Base-by-base conservation (phyloP, 1,139 yeast genomes). In the Magnusiomyces suaveolens region DNA sequence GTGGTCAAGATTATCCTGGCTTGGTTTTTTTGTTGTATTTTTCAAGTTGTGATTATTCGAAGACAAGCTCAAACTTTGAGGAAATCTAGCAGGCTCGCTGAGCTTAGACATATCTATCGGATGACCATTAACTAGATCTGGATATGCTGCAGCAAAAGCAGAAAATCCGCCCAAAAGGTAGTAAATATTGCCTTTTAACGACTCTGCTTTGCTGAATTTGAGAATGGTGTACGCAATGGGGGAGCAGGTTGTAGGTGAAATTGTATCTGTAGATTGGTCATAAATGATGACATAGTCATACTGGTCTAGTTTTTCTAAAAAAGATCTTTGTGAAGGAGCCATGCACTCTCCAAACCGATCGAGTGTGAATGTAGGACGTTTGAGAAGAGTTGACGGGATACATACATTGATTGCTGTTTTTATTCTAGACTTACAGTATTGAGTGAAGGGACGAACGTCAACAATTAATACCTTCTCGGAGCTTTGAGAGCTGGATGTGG, bases 371-470 rank as follows among this genome's bases (percentile, higher is more conserved):
- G 79, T 81, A 43, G 79, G 74, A 59, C 96, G 76, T 64, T 84
- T 84, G 60, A 87, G 70, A 50, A 87, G 72, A 0, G 95, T 87
- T 21, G 92, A 81, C 1, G 95, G 95, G 25, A 87, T 72, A 63
- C 90, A 84, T 39, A 87, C 76, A 64, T 84, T 84, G 48, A 84
- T 71, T 1, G 95, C 78, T 49, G 75, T 70, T n/a, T 62, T 63
- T 18, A 87, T 65, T 56, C 82, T 83, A 2, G 75, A 64, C 55
- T 71, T 73, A 36, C 78, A 72, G 66, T 72, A 84, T 53, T 83
- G 87, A 3, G 84, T 78, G 63, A 78, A 84, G 0, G 95, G 84
- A 52, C 96, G 73, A 21, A 83, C 79, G 65, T 87, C 96, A 18
- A 87, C 71, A 3, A 83, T 61, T 3, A 56, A 51, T 4, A 51